Conservation (phyloP, 148 eudicot species). For the Diospyros kaki region DNA sequence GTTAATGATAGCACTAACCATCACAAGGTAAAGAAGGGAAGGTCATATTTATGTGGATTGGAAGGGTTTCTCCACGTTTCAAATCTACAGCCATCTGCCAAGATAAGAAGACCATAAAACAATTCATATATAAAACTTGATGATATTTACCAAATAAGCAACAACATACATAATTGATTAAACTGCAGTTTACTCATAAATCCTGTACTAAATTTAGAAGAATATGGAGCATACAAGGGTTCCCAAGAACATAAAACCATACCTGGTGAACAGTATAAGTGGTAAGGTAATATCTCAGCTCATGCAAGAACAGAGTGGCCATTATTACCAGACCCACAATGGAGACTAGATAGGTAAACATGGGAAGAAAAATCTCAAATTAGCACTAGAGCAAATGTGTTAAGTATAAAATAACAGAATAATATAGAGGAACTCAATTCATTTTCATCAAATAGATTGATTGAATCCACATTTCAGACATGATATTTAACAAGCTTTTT, state of each 20-base stretch:
- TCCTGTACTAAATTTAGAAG: constrained; percentile 5
- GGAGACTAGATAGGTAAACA: constrained; percentile 53
- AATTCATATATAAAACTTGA: not conserved
- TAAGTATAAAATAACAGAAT: not conserved
- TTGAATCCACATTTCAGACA: not conserved
- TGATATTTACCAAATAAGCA: not conserved
- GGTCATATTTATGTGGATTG: constrained; percentile 93
- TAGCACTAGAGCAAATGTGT: constrained; percentile 8
- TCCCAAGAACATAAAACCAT: constrained; percentile 10
- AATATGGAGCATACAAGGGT: constrained; percentile 12
- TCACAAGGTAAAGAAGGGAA: constrained; percentile 97
- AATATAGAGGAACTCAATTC: not conserved
- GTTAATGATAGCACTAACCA: constrained; percentile 43
- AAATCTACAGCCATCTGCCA: constrained; percentile 92
- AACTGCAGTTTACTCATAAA: not conserved
- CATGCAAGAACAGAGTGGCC: constrained; percentile 86
- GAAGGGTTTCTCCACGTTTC: constrained; percentile 98
- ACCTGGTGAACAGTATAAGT: constrained; percentile 94
- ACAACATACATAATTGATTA: not conserved
- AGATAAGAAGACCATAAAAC: constrained; percentile 16
- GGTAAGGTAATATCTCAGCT: constrained; percentile 80
- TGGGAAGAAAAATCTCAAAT: constrained; percentile 9
- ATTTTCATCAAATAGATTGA: not conserved
- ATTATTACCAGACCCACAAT: constrained; percentile 85
- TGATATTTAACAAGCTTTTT: not conserved